Conservation (phyloP, 1,139 yeast species). For the Nakaseomyces sp. region DNA sequence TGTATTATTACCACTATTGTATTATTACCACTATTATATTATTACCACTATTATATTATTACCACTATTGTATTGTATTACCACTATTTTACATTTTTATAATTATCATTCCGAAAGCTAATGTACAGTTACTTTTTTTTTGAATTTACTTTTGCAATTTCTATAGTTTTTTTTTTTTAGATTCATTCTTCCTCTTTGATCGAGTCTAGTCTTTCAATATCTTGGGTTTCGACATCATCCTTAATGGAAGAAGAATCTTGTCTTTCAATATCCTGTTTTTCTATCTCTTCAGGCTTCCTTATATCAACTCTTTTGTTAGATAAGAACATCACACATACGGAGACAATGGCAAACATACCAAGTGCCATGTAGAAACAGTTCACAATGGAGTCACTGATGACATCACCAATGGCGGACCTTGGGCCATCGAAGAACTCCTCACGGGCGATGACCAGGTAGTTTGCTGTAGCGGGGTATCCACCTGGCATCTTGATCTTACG, state of each 20-base stretch:
- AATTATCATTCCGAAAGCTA: too few species aligned
- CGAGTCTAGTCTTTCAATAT: too few species aligned
- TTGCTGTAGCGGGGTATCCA: not conserved
- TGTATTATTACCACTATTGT: too few species aligned
- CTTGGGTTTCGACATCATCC: too few species aligned
- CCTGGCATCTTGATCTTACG: not conserved
- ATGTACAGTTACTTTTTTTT: too few species aligned
- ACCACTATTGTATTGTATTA: too few species aligned
- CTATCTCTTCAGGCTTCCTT: not conserved
- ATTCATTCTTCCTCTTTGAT: too few species aligned
- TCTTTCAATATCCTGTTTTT: not conserved
- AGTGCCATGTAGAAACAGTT: constrained; percentile 5
- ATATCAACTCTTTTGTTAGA: constrained; percentile 1
- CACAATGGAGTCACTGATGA: not conserved
- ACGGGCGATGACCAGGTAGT: constrained; percentile 1
- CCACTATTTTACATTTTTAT: too few species aligned
- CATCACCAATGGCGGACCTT: not conserved
- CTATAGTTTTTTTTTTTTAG: too few species aligned
- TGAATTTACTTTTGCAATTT: too few species aligned
- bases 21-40: too few species aligned
- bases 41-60: too few species aligned
- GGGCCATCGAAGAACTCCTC: constrained; percentile 1
- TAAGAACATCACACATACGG: constrained; percentile 3
- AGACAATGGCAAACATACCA: not conserved
- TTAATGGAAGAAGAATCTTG: not conserved